These are phyloP conservation scores for Osmanthus fragrans DNA, from an alignment of 257 asterid genomes.

Conservation along the genomic window DNA sequence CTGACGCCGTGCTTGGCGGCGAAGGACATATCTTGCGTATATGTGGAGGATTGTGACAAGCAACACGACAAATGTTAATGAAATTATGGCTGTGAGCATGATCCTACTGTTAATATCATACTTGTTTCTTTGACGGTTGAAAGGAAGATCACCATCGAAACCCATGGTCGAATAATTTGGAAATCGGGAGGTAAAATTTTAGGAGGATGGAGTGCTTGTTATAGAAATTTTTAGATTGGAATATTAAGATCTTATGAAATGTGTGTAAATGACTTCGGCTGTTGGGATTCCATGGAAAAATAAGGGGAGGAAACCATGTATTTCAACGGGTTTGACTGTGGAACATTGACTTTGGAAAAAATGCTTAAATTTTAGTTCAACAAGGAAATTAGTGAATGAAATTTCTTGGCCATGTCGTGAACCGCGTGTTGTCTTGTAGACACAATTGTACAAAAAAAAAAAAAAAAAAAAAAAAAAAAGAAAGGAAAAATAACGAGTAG, in stretches of 20 bases:
- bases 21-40: conserved; percentile 62
- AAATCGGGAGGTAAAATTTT: not conserved
- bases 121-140: not conserved
- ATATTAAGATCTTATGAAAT: not conserved
- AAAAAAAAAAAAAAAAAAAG: too few relatives aligned
- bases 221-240: not conserved
- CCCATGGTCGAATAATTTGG: conserved; percentile 35
- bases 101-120: conserved; percentile 56
- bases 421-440: not conserved
- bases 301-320: not conserved
- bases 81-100: conserved; percentile 70
- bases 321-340: conserved; percentile 39
- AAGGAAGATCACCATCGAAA: not conserved
- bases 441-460: too few relatives aligned
- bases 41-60: conserved; percentile 64
- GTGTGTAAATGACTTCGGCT: conserved; percentile 27
- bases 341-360: conserved; percentile 37
- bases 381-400: not conserved
- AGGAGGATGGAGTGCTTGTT: not conserved
- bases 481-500: too few relatives aligned
- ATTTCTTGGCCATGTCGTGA: not conserved
- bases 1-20: conserved; percentile 68
- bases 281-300: conserved; percentile 24
- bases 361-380: not conserved
- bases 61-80: conserved; percentile 58